Evolutionary conservation across 139 green algal genomes (phyloP).

Genomic region (Picochlorum sp.): DNA sequence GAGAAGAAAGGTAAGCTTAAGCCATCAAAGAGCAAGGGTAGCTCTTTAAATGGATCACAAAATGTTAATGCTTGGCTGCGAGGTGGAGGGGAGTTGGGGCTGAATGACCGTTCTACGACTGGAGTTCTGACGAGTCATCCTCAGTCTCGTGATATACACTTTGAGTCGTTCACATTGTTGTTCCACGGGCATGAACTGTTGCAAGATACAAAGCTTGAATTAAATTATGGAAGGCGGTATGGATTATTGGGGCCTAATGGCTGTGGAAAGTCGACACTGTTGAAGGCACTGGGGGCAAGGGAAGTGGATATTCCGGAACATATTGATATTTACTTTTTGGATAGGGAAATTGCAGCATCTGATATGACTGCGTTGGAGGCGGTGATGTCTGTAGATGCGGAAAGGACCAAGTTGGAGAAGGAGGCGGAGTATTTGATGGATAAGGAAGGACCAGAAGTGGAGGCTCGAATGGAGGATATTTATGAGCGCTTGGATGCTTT

Average conservation of each 20-base stretch:
- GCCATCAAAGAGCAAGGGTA: too few species aligned
- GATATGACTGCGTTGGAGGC: constrained; percentile 72
- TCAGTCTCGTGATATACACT: constrained; percentile 66
- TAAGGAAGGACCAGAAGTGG: constrained; percentile 59
- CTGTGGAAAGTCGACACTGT: constrained; percentile 76
- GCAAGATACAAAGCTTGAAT: constrained; percentile 57
- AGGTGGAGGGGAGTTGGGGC: constrained; percentile 14
- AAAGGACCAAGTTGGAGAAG: constrained; percentile 58
- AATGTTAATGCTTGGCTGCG: constrained; percentile 5
- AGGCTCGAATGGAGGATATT: constrained; percentile 60
- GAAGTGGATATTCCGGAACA: constrained; percentile 87
- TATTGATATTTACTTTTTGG: constrained; percentile 89
- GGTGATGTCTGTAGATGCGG: constrained; percentile 61
- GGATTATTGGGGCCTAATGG: constrained; percentile 82
- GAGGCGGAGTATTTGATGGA: constrained; percentile 62
- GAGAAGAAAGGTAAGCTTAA: constrained; percentile 12
- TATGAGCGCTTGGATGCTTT: constrained; percentile 71
- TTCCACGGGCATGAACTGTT: constrained; percentile 80
- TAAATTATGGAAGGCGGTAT: constrained; percentile 79
- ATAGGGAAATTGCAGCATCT: constrained; percentile 67
- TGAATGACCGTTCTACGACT: constrained; percentile 50
- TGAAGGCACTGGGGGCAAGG: constrained; percentile 70
- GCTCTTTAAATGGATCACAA: too few species aligned
- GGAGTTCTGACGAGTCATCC: constrained; percentile 68
- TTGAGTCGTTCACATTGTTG: constrained; percentile 69